Conservation (phyloP, 805 yeast species). For the Zygosaccharomyces rouxii region DNA sequence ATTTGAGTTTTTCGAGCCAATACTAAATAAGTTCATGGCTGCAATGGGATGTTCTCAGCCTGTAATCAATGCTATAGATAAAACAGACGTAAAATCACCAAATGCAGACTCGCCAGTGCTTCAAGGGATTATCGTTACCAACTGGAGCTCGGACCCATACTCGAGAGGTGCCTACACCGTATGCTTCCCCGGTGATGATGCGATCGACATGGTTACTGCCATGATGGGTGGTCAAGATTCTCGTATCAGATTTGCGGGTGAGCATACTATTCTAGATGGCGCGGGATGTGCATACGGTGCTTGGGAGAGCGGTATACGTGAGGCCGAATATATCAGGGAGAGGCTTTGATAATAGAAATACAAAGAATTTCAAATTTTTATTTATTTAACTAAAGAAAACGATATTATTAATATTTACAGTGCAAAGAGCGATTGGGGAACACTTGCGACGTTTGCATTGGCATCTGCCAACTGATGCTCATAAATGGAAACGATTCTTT, state of each 20-base stretch:
- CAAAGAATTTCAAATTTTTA: background rate
- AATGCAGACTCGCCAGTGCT: constrained; percentile 33
- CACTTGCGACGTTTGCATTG: constrained; percentile 5
- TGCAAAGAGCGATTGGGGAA: constrained; percentile 10
- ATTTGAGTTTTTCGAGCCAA: constrained; percentile 57
- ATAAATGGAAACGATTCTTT: constrained; percentile 21
- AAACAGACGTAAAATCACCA: background rate
- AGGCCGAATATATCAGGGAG: constrained; percentile 40
- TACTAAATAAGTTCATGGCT: constrained; percentile 25
- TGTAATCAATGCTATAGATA: constrained; percentile 10
- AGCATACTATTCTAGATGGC: constrained; percentile 80
- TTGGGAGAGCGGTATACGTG: constrained; percentile 67
- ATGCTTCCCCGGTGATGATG: constrained; percentile 63
- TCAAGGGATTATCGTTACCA: constrained; percentile 45
- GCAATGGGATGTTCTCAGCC: constrained; percentile 15
- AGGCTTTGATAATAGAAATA: background rate
- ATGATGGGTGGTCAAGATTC: constrained; percentile 54
- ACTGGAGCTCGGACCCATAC: constrained; percentile 80
- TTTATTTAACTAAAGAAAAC: constrained; percentile 1
- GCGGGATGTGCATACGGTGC: constrained; percentile 94
- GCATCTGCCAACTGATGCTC: constrained; percentile 19
- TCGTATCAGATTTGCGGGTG: constrained; percentile 78
- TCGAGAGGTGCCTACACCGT: constrained; percentile 81
- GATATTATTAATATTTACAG: constrained; percentile 2
- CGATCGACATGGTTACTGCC: constrained; percentile 57